These are phyloP conservation scores for Kwoniella shandongensis DNA, from an alignment of 768 basidiomycete genomes.

Conservation along the genomic window DNA sequence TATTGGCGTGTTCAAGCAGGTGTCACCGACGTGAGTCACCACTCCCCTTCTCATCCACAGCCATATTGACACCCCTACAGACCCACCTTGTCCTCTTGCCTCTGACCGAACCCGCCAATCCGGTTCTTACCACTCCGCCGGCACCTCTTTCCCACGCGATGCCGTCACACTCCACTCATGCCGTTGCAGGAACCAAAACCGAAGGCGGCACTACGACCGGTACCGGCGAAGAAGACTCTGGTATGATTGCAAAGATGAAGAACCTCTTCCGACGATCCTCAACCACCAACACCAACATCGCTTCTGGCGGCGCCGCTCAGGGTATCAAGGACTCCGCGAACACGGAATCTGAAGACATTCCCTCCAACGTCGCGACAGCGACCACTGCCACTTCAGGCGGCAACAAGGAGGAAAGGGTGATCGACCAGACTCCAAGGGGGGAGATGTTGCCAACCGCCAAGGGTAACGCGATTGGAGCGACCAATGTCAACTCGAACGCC, in stretches of 20 bases:
- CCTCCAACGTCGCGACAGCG: constrained; percentile 3
- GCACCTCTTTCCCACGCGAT: constrained; percentile 42
- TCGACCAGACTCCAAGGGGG: constrained; percentile 39
- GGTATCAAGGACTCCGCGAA: not conserved
- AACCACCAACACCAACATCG: constrained; percentile 7
- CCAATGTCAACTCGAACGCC: constrained; percentile 33
- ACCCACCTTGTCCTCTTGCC: constrained; percentile 43
- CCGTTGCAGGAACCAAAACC: constrained; percentile 12
- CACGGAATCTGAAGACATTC: not conserved
- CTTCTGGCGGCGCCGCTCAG: not conserved
- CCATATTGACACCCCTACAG: constrained; percentile 12
- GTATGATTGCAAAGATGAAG: constrained; percentile 39
- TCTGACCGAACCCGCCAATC: constrained; percentile 40
- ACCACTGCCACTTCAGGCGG: constrained; percentile 1
- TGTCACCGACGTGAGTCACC: constrained; percentile 38
- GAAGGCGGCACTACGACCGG: constrained; percentile 8
- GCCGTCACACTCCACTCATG: constrained; percentile 34
- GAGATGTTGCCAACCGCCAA: constrained; percentile 29
- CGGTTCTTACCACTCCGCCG: constrained; percentile 37
- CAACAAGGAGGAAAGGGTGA: constrained; percentile 19
- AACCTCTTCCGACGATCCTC: constrained; percentile 33
- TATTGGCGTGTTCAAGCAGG: constrained; percentile 48
- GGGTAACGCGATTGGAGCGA: constrained; percentile 30
- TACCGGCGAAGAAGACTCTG: constrained; percentile 17
- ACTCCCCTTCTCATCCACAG: not conserved